Base-by-base conservation (phyloP, 768 basidiomycete species). In the Pisolithus sp. region DNA sequence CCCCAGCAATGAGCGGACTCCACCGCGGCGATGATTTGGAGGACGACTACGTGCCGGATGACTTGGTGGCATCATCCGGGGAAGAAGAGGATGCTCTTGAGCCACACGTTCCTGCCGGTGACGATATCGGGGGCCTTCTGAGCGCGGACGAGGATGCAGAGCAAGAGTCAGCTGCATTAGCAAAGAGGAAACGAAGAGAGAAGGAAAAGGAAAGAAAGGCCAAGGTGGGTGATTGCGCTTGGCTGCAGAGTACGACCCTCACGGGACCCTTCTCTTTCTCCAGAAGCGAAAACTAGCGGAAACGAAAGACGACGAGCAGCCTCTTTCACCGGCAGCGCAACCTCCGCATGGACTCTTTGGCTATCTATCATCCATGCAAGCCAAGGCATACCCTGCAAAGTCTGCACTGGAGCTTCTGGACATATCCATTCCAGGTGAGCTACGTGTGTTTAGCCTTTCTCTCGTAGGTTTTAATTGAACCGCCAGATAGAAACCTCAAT, bases 321-420 rank as follows among this genome's bases (percentile, higher is more conserved):
- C 59, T 24, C 62, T 64, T 12, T 81, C 81, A 24, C 63, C 82
- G 38, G 80, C 85, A 41, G 71, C 75, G 20, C 81, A 83, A 64
- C 65, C 83, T 8, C 78, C 86, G 6, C 62, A 68, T 38, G 68
- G 73, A 50, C 69, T 90, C n/a, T 76, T 79, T 10, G 76, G 80
- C 30, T 86, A 87, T 62, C 61, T 94, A 18, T 70, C 78, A 8
- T 63, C 76, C 23, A 75, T 84, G 70, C 90, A 92, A 63, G 75
- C 75, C 45, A 88, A 83, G 59, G 76, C 81, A 4, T 86, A 85
- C 60, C 73, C 82, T 2, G 77, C 85, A 45, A 69, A 87, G 59
- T 87, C 86, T 7, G 71, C 71, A 12, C 74, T 98, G 53, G 94
- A 98, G 71, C 75, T 94, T 36, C 78, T 80, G 12, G 93, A 95